These are phyloP conservation scores for Candida sp. DNA, from an alignment of 1,139 yeast genomes.

Conservation along the genomic window DNA sequence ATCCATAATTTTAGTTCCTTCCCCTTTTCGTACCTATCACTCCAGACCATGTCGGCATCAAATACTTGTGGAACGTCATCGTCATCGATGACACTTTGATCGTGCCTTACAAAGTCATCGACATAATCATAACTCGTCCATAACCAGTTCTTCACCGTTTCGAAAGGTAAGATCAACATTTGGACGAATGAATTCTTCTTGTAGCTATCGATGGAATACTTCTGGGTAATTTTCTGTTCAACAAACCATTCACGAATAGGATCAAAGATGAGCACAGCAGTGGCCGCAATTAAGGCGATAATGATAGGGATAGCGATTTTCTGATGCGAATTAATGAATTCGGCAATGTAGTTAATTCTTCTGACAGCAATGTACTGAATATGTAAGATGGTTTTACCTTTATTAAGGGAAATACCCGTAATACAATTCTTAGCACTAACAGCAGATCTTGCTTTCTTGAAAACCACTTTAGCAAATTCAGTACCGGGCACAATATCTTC, in stretches of 20 bases:
- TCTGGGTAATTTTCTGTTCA: slow-evolving; percentile 65
- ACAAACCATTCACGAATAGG: slow-evolving; percentile 87
- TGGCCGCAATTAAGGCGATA: slow-evolving; percentile 52
- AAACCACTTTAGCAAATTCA: slow-evolving; percentile 21
- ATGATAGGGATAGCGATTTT: slow-evolving; percentile 68
- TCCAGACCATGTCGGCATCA: slow-evolving; percentile 52
- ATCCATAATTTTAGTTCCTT: slow-evolving; percentile 75
- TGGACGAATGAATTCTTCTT: slow-evolving; percentile 28
- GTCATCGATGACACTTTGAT: slow-evolving; percentile 6
- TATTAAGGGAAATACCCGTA: slow-evolving; percentile 65
- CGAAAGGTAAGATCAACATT: slow-evolving; percentile 24
- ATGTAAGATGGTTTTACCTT: slow-evolving; percentile 58
- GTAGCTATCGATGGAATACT: slow-evolving; percentile 29
- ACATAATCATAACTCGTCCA: slow-evolving; percentile 25
- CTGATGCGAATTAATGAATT: slow-evolving; percentile 70
- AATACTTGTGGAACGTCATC: slow-evolving; percentile 9
- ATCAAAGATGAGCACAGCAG: slow-evolving; percentile 85
- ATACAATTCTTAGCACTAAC: slow-evolving; percentile 89
- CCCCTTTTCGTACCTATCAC: slow-evolving; percentile 64
- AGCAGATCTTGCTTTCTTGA: slow-evolving; percentile 56
- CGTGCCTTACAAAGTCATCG: slow-evolving; percentile 16
- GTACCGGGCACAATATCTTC: slow-evolving; percentile 60
- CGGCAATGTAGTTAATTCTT: slow-evolving; percentile 49
- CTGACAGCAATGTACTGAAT: slow-evolving; percentile 63
- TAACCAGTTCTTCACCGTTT: slow-evolving; percentile 20